Conservation (phyloP, 2,329 filamentous ascomycete genomes). For the Fusarium ramigenum region DNA sequence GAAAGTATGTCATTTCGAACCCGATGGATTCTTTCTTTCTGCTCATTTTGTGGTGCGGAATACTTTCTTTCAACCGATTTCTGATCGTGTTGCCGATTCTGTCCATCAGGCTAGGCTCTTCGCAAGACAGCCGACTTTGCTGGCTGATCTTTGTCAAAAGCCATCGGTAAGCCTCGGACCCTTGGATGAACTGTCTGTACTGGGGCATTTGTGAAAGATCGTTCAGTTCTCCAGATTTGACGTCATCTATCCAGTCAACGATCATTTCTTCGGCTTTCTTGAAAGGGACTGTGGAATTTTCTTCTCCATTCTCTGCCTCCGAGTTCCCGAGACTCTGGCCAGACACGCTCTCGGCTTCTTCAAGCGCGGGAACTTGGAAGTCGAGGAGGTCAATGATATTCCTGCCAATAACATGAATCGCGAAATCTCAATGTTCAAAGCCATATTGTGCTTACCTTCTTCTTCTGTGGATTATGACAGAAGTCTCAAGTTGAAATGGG, state of each 20-base stretch:
- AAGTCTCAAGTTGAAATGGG: neutral
- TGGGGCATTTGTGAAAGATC: neutral
- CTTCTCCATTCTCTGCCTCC: fast-evolving
- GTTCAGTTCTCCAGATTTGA: neutral
- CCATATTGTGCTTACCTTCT: neutral
- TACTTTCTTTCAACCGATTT: neutral
- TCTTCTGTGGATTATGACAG: neutral
- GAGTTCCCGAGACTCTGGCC: neutral
- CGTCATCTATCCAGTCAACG: neutral
- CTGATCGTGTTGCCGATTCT: neutral
- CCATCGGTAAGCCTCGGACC: neutral
- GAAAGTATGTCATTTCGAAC: neutral
- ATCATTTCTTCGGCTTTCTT: neutral
- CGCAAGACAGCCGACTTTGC: neutral
- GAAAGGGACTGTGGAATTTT: neutral
- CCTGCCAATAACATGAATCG: neutral
- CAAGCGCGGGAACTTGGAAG: neutral
- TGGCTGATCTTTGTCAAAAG: neutral
- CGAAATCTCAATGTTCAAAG: fast-evolving
- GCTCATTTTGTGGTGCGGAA: neutral
- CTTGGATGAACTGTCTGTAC: neutral
- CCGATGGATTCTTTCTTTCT: fast-evolving
- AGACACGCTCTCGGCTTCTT: neutral
- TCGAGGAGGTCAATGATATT: neutral
- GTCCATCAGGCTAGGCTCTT: neutral